Base-by-base conservation (phyloP, 2,329 filamentous ascomycete species). In the Ceratocystis cacaofunesta region DNA sequence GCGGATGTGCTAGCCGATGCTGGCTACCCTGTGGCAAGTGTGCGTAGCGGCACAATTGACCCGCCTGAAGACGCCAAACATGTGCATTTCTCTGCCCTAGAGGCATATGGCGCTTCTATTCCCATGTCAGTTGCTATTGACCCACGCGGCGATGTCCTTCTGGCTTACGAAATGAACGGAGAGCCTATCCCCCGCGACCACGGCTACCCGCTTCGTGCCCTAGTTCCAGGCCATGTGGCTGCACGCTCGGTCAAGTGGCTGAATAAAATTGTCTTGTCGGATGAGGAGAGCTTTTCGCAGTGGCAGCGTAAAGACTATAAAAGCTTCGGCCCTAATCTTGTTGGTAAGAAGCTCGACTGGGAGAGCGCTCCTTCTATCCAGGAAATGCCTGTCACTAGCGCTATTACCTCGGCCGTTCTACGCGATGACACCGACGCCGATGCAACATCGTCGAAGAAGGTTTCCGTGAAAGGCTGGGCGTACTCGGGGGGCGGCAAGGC, bases 161-260 rank as follows among this genome's bases (percentile, higher is more conserved):
- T 88, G 0, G 85, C 85, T 0, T 87, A 84, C 69, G 78, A 78
- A 61, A 89, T 89, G 86, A 88, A 88, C 68, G 85, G 82, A 62
- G 71, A 80, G 66, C 77, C 82, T 0, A 75, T 89, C 1, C 84
- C 85, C 0, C 79, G 78, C 1, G 85, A 88, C 67, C 86, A 89
- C 69, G 86, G 86, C 0, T 88, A 79, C 69, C 86, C 86, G 0
- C 73, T 87, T 15, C 78, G 85, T 1, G 80, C 80, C 0, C 76
- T 87, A 2, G 82, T 87, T 0, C 84, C 85, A 0, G 86, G 86
- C 0, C 80, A 84, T 62, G 85, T 87, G 1, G 86, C 85, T 0
- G 86, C 85, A 0, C 78, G 85, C 1, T 85, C 82, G 5, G 85
- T 87, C 69, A 89, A 89, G 71, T 89, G 85, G 86, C 75, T 89